Base-by-base conservation (phyloP, 257 asterid genomes). In the Rehmannia glutinosa region DNA sequence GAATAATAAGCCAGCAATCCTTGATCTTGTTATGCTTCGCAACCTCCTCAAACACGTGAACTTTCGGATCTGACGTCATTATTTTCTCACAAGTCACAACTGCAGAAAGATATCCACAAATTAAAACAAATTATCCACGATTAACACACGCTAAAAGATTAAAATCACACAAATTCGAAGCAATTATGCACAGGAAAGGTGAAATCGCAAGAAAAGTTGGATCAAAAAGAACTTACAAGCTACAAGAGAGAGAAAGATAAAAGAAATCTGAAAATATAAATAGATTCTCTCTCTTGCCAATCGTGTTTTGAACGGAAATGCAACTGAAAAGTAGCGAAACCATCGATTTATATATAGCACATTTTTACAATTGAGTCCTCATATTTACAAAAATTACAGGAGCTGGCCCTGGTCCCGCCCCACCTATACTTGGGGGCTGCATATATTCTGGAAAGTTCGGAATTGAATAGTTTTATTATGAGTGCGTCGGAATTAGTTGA, bases 1-100 rank as follows among this genome's bases (percentile, higher is more conserved):
- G 53, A 51, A 92, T 85, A 55, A 92, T 60, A 17, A 92, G 84
- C 98, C 98, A 92, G 63, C 98, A 92, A 78, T 92, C 98, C 76
- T 89, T 84, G 13, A 73, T 81, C 81, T 76, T 78, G 86, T 84
- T 82, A 70, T 92, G 98, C 84, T 86, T 83, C 30, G 74, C 74
- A 66, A 87, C 97, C 41, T 92, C 98, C 66, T 87, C 95, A 71
- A 83, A 92, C 49, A 45, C 7, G 76, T 67, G 77, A 65, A 81
- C 24, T 64, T 83, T 85, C 62, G 72, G 77, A 87, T 82, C 88
- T 55, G 97, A 69, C 38, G 80, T 86, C 98, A 89, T 89, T 45
- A 53, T 60, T 28, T 11, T 60, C 71, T n/a, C n/a, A n/a, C n/a
- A n/a, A n/a, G n/a, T 52, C 49, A 10, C 68, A 66, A 51, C 81